Base-by-base conservation (phyloP, 2,329 filamentous ascomycete species). In the Venturia asperata region DNA sequence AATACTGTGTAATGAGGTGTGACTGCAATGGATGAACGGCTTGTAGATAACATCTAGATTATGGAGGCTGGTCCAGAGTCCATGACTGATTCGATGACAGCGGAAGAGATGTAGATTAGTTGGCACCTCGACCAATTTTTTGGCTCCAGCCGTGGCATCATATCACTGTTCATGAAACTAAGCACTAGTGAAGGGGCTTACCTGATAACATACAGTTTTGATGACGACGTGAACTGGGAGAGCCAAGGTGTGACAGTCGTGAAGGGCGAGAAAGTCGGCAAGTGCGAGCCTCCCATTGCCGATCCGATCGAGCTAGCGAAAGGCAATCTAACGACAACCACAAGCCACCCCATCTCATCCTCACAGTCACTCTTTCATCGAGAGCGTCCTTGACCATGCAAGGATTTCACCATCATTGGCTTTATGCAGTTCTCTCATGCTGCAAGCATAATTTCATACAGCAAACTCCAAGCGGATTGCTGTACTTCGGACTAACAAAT, bases 21-120 rank as follows among this genome's bases (percentile, higher is more conserved):
- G 52, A 24, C 15, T 34, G 27, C 2, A 19, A 7, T 37, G 30
- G 3, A 34, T 3, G 15, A 21, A 19, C n/a, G 30, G 30, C 49
- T 34, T 55, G 49, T 55, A 37, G 30, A 56, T 56, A 37, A 58
- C 11, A 27, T 37, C 7, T 19, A 27, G 52, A 58, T 37, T 7
- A 58, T 58, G 52, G 30, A 58, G 52, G 52, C 52, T 58, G 52
- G 52, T 58, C 52, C 30, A 58, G 19, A 58, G 30, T 37, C 27
- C 30, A 37, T 58, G 27, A 19, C 52, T 37, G 30, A 34, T 37
- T 27, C 15, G 52, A 17, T 15, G 52, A n/a, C 4, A 19, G 52
- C 30, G 52, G 30, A 58, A 1, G 27, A 58, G 17, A n/a, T 58
- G 52, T 58, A 58, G 6, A 58, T 56, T 19, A 56, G 10, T 27